Percentiles rank a stretch among this genome's conserved stretches.
Evolutionary conservation across 1,284 basidiomycete species (phyloP).

Genomic region (Termitomyces sp.): DNA sequence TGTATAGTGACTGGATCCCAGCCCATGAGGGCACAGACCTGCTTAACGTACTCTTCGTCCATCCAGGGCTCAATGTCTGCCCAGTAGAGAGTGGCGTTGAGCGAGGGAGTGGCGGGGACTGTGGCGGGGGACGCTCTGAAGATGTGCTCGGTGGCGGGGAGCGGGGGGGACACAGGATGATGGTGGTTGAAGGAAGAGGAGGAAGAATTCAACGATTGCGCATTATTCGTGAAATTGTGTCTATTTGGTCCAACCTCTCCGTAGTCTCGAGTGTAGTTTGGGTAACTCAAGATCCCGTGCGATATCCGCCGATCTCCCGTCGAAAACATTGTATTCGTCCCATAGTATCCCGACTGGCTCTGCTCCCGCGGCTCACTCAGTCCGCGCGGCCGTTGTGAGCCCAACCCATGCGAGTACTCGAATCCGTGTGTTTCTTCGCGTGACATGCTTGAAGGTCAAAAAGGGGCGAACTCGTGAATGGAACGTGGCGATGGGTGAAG

Average conservation of each 20-base stretch:
- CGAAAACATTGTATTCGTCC: constrained; percentile 14
- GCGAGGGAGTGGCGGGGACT: constrained; percentile 21
- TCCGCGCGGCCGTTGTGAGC: constrained; percentile 19
- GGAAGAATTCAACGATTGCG: constrained; percentile 21
- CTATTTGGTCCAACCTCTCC: constrained; percentile 41
- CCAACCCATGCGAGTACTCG: constrained; percentile 36
- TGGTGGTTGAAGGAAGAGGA: constrained; percentile 35
- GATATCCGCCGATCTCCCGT: constrained; percentile 29
- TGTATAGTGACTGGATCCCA: constrained; percentile 72
- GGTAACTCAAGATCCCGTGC: constrained; percentile 18
- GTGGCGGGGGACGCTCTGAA: constrained; percentile 27
- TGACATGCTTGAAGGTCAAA: constrained; percentile 30
- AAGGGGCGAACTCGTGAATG: constrained; percentile 10
- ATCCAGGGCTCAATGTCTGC: constrained; percentile 85
- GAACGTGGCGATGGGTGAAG: constrained; percentile 4
- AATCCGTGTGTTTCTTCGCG: constrained; percentile 38
- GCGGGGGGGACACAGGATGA: constrained; percentile 27
- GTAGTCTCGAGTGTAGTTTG: constrained; percentile 23
- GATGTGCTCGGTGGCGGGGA: constrained; percentile 25
- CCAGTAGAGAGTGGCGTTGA: constrained; percentile 61
- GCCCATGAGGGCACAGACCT: constrained; percentile 73
- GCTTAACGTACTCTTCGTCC: constrained; percentile 85
- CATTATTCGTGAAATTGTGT: constrained; percentile 36
- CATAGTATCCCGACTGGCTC: constrained; percentile 14
- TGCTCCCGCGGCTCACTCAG: constrained; percentile 20